Evolutionary conservation across 1,284 basidiomycete species (phyloP).

Genomic region (Trichosporon asahii): DNA sequence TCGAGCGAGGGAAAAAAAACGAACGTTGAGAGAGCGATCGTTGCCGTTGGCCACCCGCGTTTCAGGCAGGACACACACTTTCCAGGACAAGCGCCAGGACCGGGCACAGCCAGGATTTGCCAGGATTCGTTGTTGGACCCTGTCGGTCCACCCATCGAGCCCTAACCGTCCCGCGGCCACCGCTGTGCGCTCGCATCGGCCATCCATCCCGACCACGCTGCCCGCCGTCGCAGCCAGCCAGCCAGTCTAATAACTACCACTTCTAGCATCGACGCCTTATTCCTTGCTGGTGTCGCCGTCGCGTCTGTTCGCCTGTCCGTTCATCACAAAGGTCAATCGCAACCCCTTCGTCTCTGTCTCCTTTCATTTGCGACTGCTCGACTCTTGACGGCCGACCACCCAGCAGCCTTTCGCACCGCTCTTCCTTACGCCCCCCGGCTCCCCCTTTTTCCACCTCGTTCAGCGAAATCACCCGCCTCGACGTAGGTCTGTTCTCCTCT

Average conservation of each 20-base stretch:
- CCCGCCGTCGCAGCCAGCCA: neutral
- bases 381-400: neutral
- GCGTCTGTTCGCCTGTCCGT: neutral
- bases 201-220: constrained; percentile 2
- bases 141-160: neutral
- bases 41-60: neutral
- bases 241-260: neutral
- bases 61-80: neutral
- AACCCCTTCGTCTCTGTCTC: neutral
- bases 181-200: neutral
- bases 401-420: neutral
- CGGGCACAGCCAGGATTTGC: neutral
- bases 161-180: constrained; percentile 8
- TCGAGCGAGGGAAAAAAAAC: neutral
- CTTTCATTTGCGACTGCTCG: neutral
- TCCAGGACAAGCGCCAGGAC: neutral
- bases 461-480: neutral
- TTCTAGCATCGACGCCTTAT: neutral
- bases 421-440: neutral
- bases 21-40: neutral
- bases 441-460: neutral
- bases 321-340: neutral
- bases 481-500: neutral
- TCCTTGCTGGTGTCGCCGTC: neutral
- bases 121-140: neutral